Conservation (phyloP, 2,329 filamentous ascomycete species). For the Aspergillus neoniger region DNA sequence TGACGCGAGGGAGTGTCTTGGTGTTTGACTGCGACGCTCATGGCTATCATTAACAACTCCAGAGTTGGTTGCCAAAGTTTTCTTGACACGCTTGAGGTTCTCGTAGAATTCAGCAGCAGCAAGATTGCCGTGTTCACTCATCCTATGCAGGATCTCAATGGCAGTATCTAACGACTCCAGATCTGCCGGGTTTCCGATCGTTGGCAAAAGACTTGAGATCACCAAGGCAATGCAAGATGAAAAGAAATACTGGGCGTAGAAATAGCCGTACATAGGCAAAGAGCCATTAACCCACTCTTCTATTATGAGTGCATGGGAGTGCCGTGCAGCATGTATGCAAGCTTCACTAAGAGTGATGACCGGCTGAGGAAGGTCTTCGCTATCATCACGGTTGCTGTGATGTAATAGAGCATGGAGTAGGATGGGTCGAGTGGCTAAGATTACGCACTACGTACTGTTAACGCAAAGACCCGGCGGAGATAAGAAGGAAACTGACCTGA, state of each 20-base stretch:
- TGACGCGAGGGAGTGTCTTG: neutral
- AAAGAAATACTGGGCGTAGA: constrained; percentile 39
- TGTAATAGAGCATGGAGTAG: constrained; percentile 36
- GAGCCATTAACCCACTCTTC: constrained; percentile 37
- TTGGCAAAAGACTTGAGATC: constrained; percentile 29
- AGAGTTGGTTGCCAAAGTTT: constrained; percentile 5
- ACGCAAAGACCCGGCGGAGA: neutral
- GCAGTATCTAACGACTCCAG: constrained; percentile 28
- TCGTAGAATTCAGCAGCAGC: constrained; percentile 33
- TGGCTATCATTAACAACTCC: neutral
- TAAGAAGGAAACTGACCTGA: constrained; percentile 23
- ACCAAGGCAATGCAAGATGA: constrained; percentile 35
- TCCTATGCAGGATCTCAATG: constrained; percentile 27
- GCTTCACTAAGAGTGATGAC: constrained; percentile 34
- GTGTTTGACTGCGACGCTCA: constrained; percentile 14
- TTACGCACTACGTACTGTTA: constrained; percentile 34
- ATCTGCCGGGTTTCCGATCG: constrained; percentile 21
- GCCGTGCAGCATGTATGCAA: constrained; percentile 35
- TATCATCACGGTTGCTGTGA: constrained; percentile 13
- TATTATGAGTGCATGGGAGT: constrained; percentile 33
- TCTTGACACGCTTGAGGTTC: constrained; percentile 25
- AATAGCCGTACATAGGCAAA: constrained; percentile 36
- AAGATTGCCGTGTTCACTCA: constrained; percentile 33
- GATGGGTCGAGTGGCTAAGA: constrained; percentile 38
- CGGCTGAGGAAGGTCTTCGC: constrained; percentile 21